phyloP scores from a whole-genome alignment of 306 rosid species.

The Fragaria iinumae region DNA sequence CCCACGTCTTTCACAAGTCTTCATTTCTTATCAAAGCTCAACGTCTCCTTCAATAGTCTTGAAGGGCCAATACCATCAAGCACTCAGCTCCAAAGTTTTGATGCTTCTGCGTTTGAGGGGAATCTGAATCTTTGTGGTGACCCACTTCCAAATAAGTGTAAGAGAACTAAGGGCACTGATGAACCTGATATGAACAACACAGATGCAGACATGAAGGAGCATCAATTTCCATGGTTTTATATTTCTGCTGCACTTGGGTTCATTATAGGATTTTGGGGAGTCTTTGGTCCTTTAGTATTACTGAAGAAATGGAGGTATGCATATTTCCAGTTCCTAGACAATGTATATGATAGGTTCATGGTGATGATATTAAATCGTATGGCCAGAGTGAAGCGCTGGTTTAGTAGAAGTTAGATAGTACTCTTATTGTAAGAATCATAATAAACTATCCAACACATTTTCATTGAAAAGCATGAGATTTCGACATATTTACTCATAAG shows the following conservation, averaged over 20 bases:
- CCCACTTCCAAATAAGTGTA: slow-evolving; percentile 3
- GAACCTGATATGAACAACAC: neutral
- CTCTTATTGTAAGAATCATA: neutral
- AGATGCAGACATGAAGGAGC: neutral
- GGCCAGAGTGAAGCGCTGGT: neutral
- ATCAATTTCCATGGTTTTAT: neutral
- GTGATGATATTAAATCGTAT: neutral
- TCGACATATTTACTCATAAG: neutral
- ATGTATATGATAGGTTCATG: neutral
- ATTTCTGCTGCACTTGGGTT: neutral
- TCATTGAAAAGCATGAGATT: neutral
- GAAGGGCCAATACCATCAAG: slow-evolving; percentile 1
- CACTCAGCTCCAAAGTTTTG: slow-evolving; percentile 9
- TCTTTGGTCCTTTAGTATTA: neutral
- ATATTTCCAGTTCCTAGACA: neutral
- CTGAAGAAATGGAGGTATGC: neutral
- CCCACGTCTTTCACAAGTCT: neutral
- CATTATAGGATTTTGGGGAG: slow-evolving; percentile 5
- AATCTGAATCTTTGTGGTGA: slow-evolving; percentile 9
- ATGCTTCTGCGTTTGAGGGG: slow-evolving; percentile 6
- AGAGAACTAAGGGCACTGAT: neutral
- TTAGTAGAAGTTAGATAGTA: neutral
- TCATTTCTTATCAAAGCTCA: neutral
- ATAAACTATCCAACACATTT: neutral
- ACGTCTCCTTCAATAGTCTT: neutral